Conservation (phyloP, 1,284 basidiomycete genomes). For the Exobasidium cylindrosporum region DNA sequence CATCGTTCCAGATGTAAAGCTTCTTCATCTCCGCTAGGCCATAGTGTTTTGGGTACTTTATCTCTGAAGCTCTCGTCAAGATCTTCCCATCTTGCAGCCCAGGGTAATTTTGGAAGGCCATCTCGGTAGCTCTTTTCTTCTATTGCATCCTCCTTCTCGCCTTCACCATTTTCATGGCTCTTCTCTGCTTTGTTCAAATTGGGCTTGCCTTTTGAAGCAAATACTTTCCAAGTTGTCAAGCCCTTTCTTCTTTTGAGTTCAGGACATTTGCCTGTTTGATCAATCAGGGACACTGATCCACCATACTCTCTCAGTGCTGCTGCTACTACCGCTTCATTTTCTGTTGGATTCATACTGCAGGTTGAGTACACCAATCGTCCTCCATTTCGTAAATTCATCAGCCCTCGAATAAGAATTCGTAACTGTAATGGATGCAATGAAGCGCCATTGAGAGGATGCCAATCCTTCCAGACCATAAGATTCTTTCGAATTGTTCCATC, state of each 20-base stretch:
- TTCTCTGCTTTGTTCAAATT: conserved; percentile 20
- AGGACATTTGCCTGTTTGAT: conserved; percentile 71
- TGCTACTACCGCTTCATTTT: conserved; percentile 94
- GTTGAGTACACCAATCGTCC: conserved; percentile 97
- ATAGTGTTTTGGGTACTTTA: conserved; percentile 40
- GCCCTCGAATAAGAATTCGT: conserved; percentile 84
- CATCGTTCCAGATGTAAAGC: conserved; percentile 40
- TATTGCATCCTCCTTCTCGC: conserved; percentile 14
- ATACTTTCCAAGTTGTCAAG: conserved; percentile 50
- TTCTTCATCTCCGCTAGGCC: conserved; percentile 52
- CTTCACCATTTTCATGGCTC: conserved; percentile 16
- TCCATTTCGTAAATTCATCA: conserved; percentile 79
- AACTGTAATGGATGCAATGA: conserved; percentile 79
- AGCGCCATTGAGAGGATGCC: conserved; percentile 84
- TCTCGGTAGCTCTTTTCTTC: conserved; percentile 34
- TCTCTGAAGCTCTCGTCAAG: conserved; percentile 43
- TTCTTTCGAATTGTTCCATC: conserved; percentile 97
- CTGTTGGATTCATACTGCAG: conserved; percentile 93
- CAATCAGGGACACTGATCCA: conserved; percentile 74
- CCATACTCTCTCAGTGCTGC: conserved; percentile 59
- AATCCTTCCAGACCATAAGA: conserved; percentile 88
- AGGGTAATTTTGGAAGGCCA: conserved; percentile 41
- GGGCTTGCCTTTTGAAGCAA: conserved; percentile 36
- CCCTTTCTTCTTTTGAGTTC: conserved; percentile 65
- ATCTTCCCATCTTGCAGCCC: conserved; percentile 45